Percentiles rank a stretch among this genome's conserved stretches.
These are phyloP conservation scores for Fusarium torulosum DNA, from an alignment of 2,329 filamentous ascomycete genomes.

Conservation along the genomic window DNA sequence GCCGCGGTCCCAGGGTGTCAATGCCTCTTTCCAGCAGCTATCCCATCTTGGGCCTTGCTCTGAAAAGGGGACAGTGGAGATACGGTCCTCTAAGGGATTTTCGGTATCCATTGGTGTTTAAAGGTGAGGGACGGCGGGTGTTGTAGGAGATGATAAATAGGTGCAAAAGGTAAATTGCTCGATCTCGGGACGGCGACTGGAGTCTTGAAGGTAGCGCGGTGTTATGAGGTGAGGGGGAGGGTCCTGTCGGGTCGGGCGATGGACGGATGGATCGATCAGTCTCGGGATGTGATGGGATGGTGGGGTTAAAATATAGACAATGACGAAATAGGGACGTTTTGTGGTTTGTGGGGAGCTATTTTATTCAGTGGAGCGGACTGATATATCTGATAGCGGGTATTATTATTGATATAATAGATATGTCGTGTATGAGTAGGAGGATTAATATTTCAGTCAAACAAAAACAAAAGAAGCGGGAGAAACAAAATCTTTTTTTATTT, in stretches of 20 bases:
- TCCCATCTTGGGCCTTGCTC: conserved; percentile 60
- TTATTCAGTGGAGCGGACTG: conserved; percentile 1
- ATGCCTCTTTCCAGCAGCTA: conserved; percentile 59
- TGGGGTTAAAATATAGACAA: conserved; percentile 31
- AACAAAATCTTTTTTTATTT: neutral
- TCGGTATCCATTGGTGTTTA: conserved; percentile 40
- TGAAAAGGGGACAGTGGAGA: conserved; percentile 51
- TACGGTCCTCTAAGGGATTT: conserved; percentile 51
- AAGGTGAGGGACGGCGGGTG: neutral
- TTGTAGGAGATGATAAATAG: neutral
- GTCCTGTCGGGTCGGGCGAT: conserved; percentile 33
- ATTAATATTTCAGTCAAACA: neutral
- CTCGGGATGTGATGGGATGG: conserved; percentile 35
- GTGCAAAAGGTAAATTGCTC: conserved; percentile 2
- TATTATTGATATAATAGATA: neutral
- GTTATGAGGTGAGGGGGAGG: conserved; percentile 37
- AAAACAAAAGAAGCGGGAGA: neutral
- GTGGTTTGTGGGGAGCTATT: conserved; percentile 9
- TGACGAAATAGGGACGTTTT: conserved; percentile 38
- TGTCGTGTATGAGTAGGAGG: neutral
- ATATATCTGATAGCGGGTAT: neutral
- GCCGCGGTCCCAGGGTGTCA: conserved; percentile 69
- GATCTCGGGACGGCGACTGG: conserved; percentile 8
- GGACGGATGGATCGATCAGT: conserved; percentile 36
- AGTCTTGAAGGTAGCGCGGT: conserved; percentile 23